Evolutionary conservation across 441 rosid genomes (phyloP).

Genomic region (Pelargonium cotyledonis): DNA sequence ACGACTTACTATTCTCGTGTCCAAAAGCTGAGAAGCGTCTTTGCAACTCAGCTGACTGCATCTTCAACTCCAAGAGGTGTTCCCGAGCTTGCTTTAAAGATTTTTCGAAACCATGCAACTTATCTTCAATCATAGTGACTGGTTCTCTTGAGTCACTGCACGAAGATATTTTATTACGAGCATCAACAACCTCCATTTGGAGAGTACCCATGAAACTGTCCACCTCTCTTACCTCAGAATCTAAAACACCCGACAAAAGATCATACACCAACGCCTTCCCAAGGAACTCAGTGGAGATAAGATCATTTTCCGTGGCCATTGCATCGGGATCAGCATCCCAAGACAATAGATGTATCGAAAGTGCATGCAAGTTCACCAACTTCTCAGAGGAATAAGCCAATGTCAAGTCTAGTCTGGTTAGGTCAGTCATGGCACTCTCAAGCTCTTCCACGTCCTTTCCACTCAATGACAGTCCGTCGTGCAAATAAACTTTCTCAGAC

Average conservation of each 20-base stretch:
- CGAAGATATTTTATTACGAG: constrained; percentile 51
- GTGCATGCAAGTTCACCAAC: constrained; percentile 55
- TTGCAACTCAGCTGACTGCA: constrained; percentile 55
- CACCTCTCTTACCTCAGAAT: constrained; percentile 71
- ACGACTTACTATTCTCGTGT: constrained; percentile 52
- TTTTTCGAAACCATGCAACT: constrained; percentile 51
- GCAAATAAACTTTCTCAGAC: constrained; percentile 12
- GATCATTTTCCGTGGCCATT: constrained; percentile 31
- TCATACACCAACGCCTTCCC: constrained; percentile 71
- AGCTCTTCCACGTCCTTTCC: constrained; percentile 34
- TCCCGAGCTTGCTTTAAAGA: constrained; percentile 56
- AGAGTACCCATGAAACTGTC: constrained; percentile 56
- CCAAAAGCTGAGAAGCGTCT: constrained; percentile 47
- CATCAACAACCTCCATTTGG: constrained; percentile 58
- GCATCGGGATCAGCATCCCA: constrained; percentile 51
- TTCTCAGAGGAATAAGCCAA: constrained; percentile 53
- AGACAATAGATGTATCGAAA: constrained; percentile 72
- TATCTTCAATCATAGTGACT: constrained; percentile 38
- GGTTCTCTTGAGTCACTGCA: constrained; percentile 41
- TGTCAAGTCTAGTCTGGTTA: constrained; percentile 46
- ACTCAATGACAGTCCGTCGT: constrained; percentile 23
- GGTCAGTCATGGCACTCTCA: constrained; percentile 33
- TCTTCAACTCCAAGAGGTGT: constrained; percentile 56
- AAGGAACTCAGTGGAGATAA: constrained; percentile 37
- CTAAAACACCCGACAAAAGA: constrained; percentile 61